phyloP scores from a whole-genome alignment of 2,329 filamentous ascomycete species.

The Arthrobotrys megalospora region DNA sequence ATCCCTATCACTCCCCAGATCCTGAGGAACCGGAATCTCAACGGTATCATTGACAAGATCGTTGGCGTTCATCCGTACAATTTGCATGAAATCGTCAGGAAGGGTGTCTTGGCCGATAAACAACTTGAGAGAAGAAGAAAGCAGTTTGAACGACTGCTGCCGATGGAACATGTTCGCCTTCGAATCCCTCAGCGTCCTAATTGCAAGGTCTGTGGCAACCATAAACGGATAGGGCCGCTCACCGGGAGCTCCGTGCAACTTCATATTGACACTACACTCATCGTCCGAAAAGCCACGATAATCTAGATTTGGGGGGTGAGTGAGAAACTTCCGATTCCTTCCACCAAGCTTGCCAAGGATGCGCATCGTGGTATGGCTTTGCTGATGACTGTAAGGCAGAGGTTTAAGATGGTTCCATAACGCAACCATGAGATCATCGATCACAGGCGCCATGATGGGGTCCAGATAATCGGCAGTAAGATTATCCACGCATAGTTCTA shows the following conservation, averaged over 20 bases:
- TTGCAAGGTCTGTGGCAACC: conserved; percentile 88
- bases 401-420: conserved; percentile 96
- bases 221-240: conserved; percentile 89
- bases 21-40: conserved; percentile 71
- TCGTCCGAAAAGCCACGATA: conserved; percentile 92
- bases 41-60: conserved; percentile 82
- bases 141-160: conserved; percentile 88
- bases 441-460: conserved; percentile 98
- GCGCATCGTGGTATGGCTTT: conserved; percentile 96
- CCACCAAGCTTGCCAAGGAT: conserved; percentile 97
- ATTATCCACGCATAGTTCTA: conserved; percentile 98
- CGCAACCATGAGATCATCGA: conserved; percentile 98
- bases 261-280: conserved; percentile 86
- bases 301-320: conserved; percentile 84
- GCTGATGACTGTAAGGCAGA: conserved; percentile 95
- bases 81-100: conserved; percentile 87
- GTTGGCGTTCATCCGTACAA: conserved; percentile 89
- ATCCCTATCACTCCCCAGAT: conserved; percentile 76
- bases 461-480: conserved; percentile 97
- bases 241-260: conserved; percentile 88
- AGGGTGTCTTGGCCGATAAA: conserved; percentile 88
- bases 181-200: conserved; percentile 71
- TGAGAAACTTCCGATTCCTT: conserved; percentile 95
- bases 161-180: conserved; percentile 91
- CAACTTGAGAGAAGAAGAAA: conserved; percentile 90